A percentile compares a stretch with the other conserved stretches of the same genome.
Evolutionary conservation across 106 monocot species (phyloP).

Genomic region (Hemerocallis citrina): DNA sequence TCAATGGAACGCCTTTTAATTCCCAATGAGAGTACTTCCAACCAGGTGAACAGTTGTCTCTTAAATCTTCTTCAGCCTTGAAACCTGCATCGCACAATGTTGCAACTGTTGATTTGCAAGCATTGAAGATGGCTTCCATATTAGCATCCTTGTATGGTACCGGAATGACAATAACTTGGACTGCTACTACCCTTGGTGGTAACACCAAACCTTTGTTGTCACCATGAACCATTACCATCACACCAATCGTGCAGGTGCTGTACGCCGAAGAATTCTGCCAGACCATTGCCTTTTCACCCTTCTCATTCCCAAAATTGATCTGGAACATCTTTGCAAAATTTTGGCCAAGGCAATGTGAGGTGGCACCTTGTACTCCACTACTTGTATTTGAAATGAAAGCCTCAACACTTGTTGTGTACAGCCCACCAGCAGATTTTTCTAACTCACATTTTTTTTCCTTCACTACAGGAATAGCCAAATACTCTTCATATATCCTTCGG

Average conservation of each 20-base stretch:
- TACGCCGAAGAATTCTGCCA: slow-evolving; percentile 99
- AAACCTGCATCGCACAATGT: slow-evolving; percentile 53
- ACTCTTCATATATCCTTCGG: slow-evolving; percentile 93
- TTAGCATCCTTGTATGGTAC: slow-evolving; percentile 92
- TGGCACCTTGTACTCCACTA: slow-evolving; percentile 95
- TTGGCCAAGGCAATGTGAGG: slow-evolving; percentile 98
- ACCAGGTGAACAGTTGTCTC: slow-evolving; percentile 94
- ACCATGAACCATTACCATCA: slow-evolving; percentile 97
- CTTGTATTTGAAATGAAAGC: slow-evolving; percentile 54
- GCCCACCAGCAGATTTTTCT: slow-evolving; percentile 96
- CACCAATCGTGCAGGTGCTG: slow-evolving; percentile 88
- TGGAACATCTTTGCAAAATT: slow-evolving; percentile 99
- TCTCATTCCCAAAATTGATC: slow-evolving; percentile 92
- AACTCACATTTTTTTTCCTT: slow-evolving; percentile 87
- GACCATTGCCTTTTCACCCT: slow-evolving; percentile 75
- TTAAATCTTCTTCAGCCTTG: slow-evolving; percentile 61
- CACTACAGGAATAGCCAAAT: slow-evolving; percentile 76
- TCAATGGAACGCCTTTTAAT: slow-evolving; percentile 85
- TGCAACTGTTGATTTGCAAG: slow-evolving; percentile 56
- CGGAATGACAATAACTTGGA: slow-evolving; percentile 73
- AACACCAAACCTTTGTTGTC: slow-evolving; percentile 90
- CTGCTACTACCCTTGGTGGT: slow-evolving; percentile 79
- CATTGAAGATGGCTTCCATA: slow-evolving; percentile 59
- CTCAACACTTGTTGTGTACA: slow-evolving; percentile 97
- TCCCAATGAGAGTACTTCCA: slow-evolving; percentile 99